Evolutionary conservation across 2,329 filamentous ascomycete species (phyloP), one percentile per base, ranked within the genome.

Genomic region (Tetracladium maxilliforme): DNA sequence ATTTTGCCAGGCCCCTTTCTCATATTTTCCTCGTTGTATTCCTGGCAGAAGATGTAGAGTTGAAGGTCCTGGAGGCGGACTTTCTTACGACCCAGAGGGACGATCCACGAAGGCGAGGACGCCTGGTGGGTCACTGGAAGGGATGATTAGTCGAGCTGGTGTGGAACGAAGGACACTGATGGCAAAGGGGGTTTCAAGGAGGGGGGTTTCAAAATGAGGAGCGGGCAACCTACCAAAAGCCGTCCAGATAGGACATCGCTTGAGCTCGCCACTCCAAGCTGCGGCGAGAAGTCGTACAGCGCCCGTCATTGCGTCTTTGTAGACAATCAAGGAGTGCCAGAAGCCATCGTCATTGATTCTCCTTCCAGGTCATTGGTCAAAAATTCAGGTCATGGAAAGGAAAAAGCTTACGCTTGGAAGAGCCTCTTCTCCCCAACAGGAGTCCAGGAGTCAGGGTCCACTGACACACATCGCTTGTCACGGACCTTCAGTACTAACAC

Each of bases 181-280:
- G 19, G 7, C 10, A 8, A 14, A 22, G 8, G n/a, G 24, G 21
- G n/a, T n/a, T n/a, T n/a, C n/a, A 17, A 30, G 6, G 16, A 15
- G 14, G 14, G 14, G 8, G 7, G 14, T 6, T 11, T 8, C 10
- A 8, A 21, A 19, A 19, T 8, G 8, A 13, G 8, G 10, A 9
- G 9, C 13, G 21, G 10, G 24, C 7, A 23, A 37, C 58, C 14
- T 48, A 71, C 68, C 48, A 36, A 75, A 75, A 3, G 69, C 68
- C 3, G 69, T 74, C 70, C 70, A 75, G 7, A 75, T 56, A 2
- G 69, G 70, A 35, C 64, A 70, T 25, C 51, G 51, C 16, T 49
- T 52, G 24, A 70, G 39, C 25, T 61, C 56, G 3, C 65, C 68
- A n/a, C 62, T 57, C 51, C 55, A 60, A 1, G 68, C 57, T 2